Evolutionary conservation across 2,329 filamentous ascomycete species (phyloP).

Genomic region (Ophiocordyceps australis): DNA sequence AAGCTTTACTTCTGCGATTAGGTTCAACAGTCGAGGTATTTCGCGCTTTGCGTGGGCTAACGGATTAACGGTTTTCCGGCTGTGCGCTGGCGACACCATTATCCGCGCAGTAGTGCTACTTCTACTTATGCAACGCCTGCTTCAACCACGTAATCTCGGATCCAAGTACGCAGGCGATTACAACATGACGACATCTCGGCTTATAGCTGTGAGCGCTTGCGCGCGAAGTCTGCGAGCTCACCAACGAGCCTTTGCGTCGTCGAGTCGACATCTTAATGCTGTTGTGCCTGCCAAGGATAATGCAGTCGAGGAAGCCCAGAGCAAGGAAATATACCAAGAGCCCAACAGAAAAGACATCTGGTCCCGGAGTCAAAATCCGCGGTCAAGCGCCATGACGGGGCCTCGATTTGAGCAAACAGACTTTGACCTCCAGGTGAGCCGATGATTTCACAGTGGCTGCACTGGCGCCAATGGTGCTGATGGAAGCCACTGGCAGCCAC

Average conservation of each 20-base stretch:
- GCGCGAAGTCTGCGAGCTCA: slow-evolving; percentile 23
- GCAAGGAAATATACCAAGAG: slow-evolving; percentile 49
- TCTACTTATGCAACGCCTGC: too few species aligned
- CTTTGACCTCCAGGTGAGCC: slow-evolving; percentile 69
- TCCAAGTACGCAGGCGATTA: slow-evolving; percentile 1
- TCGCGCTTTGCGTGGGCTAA: background rate
- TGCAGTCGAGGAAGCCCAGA: slow-evolving; percentile 20
- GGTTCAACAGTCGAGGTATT: background rate
- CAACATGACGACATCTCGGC: slow-evolving; percentile 25
- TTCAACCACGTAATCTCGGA: background rate
- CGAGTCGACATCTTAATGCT: slow-evolving; percentile 26
- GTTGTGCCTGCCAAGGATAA: slow-evolving; percentile 20
- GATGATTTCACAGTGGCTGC: background rate
- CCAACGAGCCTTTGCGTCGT: slow-evolving; percentile 28
- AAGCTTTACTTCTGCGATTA: background rate
- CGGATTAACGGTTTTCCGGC: too few species aligned
- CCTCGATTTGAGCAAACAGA: slow-evolving; percentile 96
- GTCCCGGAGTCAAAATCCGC: slow-evolving; percentile 71
- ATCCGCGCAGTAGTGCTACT: too few species aligned
- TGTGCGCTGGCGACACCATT: too few species aligned
- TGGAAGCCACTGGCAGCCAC: slow-evolving; percentile 49
- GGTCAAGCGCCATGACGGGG: slow-evolving; percentile 73
- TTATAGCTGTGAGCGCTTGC: slow-evolving; percentile 23
- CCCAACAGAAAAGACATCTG: slow-evolving; percentile 71
- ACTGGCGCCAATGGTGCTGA: slow-evolving; percentile 5